Percentiles rank a stretch among this genome's conserved stretches.
phyloP scores from a whole-genome alignment of 2,329 filamentous ascomycete genomes.

The Raffaelea arxii region DNA sequence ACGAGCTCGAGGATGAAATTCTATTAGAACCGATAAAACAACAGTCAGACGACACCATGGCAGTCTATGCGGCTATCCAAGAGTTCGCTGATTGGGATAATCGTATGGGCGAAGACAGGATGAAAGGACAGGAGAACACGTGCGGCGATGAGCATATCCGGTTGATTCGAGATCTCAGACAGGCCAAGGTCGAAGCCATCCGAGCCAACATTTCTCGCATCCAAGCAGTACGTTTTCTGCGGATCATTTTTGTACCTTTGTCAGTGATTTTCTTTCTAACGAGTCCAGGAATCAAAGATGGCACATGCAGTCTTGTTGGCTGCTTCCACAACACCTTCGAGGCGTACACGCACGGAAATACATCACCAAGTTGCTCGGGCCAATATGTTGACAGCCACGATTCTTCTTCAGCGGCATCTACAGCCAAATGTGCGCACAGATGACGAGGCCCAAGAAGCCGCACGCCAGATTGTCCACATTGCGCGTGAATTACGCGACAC shows the following conservation, averaged over 20 bases:
- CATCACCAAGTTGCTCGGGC: slow-evolving; percentile 7
- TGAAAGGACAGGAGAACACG: neutral
- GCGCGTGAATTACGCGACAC: slow-evolving; percentile 4
- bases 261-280: neutral
- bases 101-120: neutral
- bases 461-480: slow-evolving; percentile 6
- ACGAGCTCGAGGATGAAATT: slow-evolving; percentile 6
- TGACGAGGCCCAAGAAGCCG: slow-evolving; percentile 6
- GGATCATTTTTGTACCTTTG: neutral
- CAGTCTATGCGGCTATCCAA: slow-evolving; percentile 2
- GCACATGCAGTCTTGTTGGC: slow-evolving; percentile 4
- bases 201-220: slow-evolving; percentile 10
- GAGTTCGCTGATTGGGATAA: slow-evolving; percentile 4
- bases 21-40: slow-evolving; percentile 8
- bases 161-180: slow-evolving; percentile 3
- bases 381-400: slow-evolving; percentile 4
- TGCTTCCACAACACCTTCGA: slow-evolving; percentile 2
- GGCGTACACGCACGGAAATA: slow-evolving; percentile 1
- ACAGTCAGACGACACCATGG: slow-evolving; percentile 9
- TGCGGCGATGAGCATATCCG: too few species aligned
- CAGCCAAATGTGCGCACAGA: slow-evolving; percentile 3
- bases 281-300: slow-evolving; percentile 1
- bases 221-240: neutral
- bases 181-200: slow-evolving; percentile 8
- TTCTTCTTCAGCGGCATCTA: slow-evolving; percentile 4